A percentile compares a stretch with the other conserved stretches of the same genome.
Evolutionary conservation across 257 asterid species (phyloP).

Genomic region (Gentiana straminea): DNA sequence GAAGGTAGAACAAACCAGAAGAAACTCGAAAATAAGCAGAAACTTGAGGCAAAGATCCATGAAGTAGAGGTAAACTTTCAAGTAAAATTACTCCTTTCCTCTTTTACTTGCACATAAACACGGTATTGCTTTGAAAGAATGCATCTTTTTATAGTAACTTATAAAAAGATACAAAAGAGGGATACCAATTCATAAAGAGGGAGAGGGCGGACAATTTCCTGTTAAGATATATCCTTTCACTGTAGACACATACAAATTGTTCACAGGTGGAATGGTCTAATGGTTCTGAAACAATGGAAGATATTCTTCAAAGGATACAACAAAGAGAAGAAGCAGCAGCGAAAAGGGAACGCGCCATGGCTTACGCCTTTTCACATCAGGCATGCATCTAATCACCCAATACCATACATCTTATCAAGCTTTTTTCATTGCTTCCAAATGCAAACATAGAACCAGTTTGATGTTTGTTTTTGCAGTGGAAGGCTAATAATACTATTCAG

Average conservation of each 20-base stretch:
- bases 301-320: conserved; percentile 52
- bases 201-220: too few species aligned
- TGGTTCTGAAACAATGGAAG: conserved; percentile 74
- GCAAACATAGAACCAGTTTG: background rate
- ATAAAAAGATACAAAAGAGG: too few species aligned
- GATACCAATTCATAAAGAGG: too few species aligned
- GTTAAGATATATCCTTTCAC: too few species aligned
- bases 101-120: too few species aligned
- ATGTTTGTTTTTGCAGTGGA: conserved; percentile 36
- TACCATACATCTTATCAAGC: background rate
- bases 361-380: conserved; percentile 78
- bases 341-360: conserved; percentile 64
- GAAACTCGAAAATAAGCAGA: conserved; percentile 46
- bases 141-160: too few species aligned
- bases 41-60: conserved; percentile 65
- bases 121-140: too few species aligned
- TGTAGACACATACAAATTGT: background rate
- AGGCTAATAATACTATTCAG: conserved; percentile 41
- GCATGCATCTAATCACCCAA: conserved; percentile 17
- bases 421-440: background rate
- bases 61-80: conserved; percentile 43
- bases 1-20: conserved; percentile 40
- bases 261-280: conserved; percentile 67
- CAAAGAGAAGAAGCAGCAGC: conserved; percentile 60
- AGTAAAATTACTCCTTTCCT: too few species aligned